phyloP scores from a whole-genome alignment of 768 basidiomycete species.

The Coprinopsis strossmayeri region DNA sequence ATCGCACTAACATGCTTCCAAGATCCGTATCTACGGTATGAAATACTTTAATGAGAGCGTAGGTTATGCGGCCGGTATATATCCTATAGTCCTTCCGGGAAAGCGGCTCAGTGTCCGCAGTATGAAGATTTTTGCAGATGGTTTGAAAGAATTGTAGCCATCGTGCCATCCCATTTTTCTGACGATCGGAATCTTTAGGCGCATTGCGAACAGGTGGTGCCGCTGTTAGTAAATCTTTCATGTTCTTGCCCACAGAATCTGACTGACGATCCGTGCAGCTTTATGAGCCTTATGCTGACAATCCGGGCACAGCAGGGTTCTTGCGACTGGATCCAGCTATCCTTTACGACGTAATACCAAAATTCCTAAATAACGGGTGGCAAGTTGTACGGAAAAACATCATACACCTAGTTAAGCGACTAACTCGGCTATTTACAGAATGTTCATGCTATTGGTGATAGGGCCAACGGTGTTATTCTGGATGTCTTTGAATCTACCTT shows the following conservation, averaged over 20 bases:
- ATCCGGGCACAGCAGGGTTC: constrained; percentile 68
- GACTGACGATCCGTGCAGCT: constrained; percentile 35
- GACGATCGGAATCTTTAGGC: constrained; percentile 33
- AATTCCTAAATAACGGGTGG: constrained; percentile 78
- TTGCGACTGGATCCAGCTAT: constrained; percentile 64
- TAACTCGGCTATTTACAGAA: constrained; percentile 58
- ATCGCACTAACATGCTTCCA: constrained; percentile 1
- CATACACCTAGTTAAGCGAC: no score
- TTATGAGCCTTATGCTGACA: constrained; percentile 77
- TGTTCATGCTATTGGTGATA: constrained; percentile 83
- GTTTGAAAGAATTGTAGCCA: constrained; percentile 21
- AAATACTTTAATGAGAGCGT: constrained; percentile 57
- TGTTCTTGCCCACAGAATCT: constrained; percentile 1
- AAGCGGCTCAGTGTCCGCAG: constrained; percentile 65
- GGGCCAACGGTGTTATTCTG: constrained; percentile 78
- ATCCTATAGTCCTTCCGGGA: constrained; percentile 48
- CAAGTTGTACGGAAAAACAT: constrained; percentile 65
- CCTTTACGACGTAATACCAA: constrained; percentile 56
- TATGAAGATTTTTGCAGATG: constrained; percentile 75
- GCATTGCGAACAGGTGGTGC: constrained; percentile 89
- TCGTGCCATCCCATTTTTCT: constrained; percentile 8
- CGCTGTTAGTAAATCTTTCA: constrained; percentile 43
- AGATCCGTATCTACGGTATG: constrained; percentile 80
- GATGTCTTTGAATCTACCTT: constrained; percentile 76
- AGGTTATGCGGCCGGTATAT: constrained; percentile 68